Evolutionary conservation across 257 asterid species (phyloP), one percentile per base, ranked within the genome.

Genomic region (Nicotiana attenuata): DNA sequence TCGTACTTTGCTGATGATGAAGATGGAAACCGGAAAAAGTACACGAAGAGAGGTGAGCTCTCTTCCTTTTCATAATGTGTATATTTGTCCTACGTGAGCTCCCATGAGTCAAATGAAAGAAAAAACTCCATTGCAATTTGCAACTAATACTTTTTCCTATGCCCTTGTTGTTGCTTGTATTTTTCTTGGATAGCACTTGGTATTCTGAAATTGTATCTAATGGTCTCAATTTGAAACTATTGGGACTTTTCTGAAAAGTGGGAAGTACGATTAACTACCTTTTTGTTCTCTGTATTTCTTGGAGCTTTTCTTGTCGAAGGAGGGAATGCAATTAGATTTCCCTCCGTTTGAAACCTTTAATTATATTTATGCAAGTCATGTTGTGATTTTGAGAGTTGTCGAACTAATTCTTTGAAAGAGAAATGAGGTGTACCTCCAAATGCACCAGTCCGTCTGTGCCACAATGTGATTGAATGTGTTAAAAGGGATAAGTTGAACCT

Each of bases 1-100:
- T 86, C 92, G 31, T 95, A 95, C 87, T 93, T 87, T 88, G 95
- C 92, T 29, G 98, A 95, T 80, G 98, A 95, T 86, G 99, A 95
- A 86, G 99, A 95, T 86, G 94, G 85, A 11, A 94, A 91, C 83
- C 84, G 82, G 87, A 92, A 88, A 81, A 96, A 95, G 87, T 95
- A 95, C 91, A 85, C 98, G 9, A 88, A 90, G 85, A 91, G 99
- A 89, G 99, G 99, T 92, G 82, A 81, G 90, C 75, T 52, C 67
- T 47, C 76, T 24, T 65, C 24, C 24, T 65, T 28, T 65, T 28
- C 14, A 50, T 47, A 65, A 57, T 80, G 77, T 65, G 83, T 31
- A 56, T 24, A 10, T 29, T 47, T 28, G 52, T 78, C 56, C 61
- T 64, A 20, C 14, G n/a, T 35, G 77, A 71, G 50, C 33, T 80